These are phyloP conservation scores for Rhypophila decipiens DNA, from an alignment of 495 filamentous ascomycete species.

Conservation along the genomic window DNA sequence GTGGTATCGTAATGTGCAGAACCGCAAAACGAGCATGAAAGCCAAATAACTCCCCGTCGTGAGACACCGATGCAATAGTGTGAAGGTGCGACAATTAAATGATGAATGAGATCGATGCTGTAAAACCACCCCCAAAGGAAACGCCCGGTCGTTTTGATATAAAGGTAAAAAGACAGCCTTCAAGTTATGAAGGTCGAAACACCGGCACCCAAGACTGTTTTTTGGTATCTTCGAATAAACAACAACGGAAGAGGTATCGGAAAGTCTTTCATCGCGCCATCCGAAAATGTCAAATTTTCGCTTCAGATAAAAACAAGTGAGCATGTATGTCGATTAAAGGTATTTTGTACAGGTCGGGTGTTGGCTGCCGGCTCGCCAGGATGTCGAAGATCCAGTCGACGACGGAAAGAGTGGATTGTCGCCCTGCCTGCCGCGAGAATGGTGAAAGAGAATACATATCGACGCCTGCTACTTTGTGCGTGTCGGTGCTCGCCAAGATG, in stretches of 20 bases:
- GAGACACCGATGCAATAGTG: constrained; percentile 30
- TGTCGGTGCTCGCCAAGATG: constrained; percentile 35
- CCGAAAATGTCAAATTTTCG: constrained; percentile 29
- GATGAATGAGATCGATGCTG: constrained; percentile 7
- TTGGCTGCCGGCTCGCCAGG: constrained; percentile 14
- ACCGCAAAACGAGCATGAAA: constrained; percentile 15
- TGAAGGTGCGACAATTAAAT: constrained; percentile 15
- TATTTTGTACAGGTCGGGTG: constrained; percentile 29
- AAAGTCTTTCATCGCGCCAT: constrained; percentile 30
- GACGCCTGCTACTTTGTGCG: constrained; percentile 27
- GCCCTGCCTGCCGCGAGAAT: constrained; percentile 24
- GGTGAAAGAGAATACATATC: constrained; percentile 19
- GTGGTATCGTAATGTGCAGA: constrained; percentile 26
- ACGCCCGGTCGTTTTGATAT: constrained; percentile 23
- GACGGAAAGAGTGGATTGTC: constrained; percentile 12
- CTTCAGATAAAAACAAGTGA: constrained; percentile 17
- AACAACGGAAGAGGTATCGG: constrained; percentile 29
- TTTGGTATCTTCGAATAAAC: constrained; percentile 17
- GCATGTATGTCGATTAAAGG: constrained; percentile 28
- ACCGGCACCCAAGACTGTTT: constrained; percentile 19
- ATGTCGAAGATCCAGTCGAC: constrained; percentile 28
- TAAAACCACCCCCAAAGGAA: constrained; percentile 30
- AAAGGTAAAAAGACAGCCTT: constrained; percentile 17
- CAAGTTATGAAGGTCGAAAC: constrained; percentile 27
- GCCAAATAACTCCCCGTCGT: constrained; percentile 26